A percentile compares a stretch with the other conserved stretches of the same genome.
These are phyloP conservation scores for Colletotrichum gloeosporioides DNA, from an alignment of 2,329 filamentous ascomycete species.

Conservation along the genomic window DNA sequence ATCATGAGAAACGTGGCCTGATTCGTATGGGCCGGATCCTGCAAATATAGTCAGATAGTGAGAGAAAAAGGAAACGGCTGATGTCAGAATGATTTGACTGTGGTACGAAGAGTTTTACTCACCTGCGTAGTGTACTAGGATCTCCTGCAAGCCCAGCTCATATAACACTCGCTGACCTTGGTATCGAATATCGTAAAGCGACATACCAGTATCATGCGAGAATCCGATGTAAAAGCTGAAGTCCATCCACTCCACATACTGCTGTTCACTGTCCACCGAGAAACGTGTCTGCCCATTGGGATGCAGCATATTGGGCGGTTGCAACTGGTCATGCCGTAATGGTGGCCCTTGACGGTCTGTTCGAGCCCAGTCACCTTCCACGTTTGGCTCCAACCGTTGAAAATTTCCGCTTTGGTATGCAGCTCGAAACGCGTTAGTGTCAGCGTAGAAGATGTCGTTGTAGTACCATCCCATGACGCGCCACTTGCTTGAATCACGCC, in stretches of 20 bases:
- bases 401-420: constrained; percentile 49
- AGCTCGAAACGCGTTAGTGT: constrained; percentile 49
- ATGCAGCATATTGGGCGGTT: constrained; percentile 27
- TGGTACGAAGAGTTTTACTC: constrained; percentile 21
- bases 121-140: constrained; percentile 67
- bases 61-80: too few species aligned
- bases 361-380: constrained; percentile 51
- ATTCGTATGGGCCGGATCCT: constrained; percentile 49
- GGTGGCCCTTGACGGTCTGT: constrained; percentile 44
- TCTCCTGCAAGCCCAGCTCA: constrained; percentile 61
- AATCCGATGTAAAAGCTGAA: constrained; percentile 58
- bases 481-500: constrained; percentile 58
- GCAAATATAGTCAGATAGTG: too few species aligned
- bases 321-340: constrained; percentile 36
- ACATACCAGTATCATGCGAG: constrained; percentile 51
- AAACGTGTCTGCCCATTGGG: constrained; percentile 43
- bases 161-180: constrained; percentile 60
- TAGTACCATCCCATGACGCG: constrained; percentile 59
- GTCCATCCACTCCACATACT: constrained; percentile 57
- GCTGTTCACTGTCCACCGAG: constrained; percentile 42
- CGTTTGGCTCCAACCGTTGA: constrained; percentile 49
- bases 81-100: too few species aligned
- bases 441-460: constrained; percentile 56
- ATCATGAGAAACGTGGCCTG: constrained; percentile 52
- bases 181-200: constrained; percentile 58